Conservation (phyloP, 495 filamentous ascomycete genomes). For the Hyaloscypha hepaticicola region DNA sequence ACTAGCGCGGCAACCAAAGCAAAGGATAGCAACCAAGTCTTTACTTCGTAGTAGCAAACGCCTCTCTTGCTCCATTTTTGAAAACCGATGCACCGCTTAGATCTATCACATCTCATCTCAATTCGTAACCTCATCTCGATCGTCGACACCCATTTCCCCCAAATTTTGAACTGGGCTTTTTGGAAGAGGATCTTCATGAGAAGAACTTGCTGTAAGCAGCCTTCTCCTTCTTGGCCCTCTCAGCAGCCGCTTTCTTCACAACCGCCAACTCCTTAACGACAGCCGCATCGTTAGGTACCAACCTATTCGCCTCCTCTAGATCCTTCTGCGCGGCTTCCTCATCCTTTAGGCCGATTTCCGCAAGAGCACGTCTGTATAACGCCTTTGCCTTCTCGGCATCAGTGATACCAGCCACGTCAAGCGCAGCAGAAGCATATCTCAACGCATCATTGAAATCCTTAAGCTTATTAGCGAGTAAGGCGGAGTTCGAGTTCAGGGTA, state of each 20-base stretch:
- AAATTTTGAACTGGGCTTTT: not conserved
- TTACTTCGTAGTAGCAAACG: constrained; percentile 9
- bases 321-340: constrained; percentile 80
- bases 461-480: constrained; percentile 80
- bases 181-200: constrained; percentile 15
- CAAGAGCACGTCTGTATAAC: constrained; percentile 76
- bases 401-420: constrained; percentile 61
- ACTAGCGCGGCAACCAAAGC: not conserved
- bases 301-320: constrained; percentile 71
- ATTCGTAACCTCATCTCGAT: not conserved
- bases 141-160: not conserved
- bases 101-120: not conserved
- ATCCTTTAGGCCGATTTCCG: constrained; percentile 71
- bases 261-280: constrained; percentile 70
- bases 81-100: not conserved
- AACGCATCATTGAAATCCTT: constrained; percentile 65
- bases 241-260: constrained; percentile 73
- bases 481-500: constrained; percentile 73
- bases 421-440: constrained; percentile 67
- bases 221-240: constrained; percentile 80
- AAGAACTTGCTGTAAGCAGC: constrained; percentile 90
- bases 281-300: constrained; percentile 74
- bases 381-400: constrained; percentile 88
- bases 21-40: constrained; percentile 2
- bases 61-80: constrained; percentile 14